Conservation (phyloP, 148 eudicot species). For the Diospyros kaki region DNA sequence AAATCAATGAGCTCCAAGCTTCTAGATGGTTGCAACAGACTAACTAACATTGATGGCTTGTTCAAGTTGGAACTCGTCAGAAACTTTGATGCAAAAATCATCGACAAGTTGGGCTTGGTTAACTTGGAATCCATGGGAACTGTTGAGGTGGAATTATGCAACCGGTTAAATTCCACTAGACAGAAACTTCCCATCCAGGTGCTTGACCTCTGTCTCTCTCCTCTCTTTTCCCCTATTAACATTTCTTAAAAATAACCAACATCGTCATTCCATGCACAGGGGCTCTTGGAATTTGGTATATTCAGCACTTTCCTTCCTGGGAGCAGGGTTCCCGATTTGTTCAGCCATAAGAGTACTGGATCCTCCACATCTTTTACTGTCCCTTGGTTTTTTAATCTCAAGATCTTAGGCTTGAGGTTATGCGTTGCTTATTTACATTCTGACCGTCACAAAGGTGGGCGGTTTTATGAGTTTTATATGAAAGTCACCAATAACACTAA, state of each 20-base stretch:
- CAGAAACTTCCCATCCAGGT: constrained; percentile 5
- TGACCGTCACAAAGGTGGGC: neutral
- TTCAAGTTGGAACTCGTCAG: constrained; percentile 2
- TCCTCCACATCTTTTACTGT: neutral
- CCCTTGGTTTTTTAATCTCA: neutral
- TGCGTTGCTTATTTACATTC: neutral
- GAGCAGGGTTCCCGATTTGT: neutral
- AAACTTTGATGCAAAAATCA: neutral
- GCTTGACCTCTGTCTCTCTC: neutral
- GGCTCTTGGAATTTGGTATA: constrained; percentile 1
- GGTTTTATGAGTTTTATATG: neutral
- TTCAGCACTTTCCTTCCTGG: neutral
- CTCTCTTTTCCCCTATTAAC: no score
- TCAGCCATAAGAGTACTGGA: neutral
- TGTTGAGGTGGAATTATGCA: neutral
- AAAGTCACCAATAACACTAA: neutral
- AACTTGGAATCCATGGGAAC: constrained; percentile 3
- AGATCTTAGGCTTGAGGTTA: neutral
- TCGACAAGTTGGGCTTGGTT: neutral
- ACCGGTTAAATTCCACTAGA: neutral
- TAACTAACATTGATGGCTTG: neutral
- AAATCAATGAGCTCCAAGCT: neutral
- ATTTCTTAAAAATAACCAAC: no score
- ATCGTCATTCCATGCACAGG: neutral
- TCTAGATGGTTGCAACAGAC: neutral